Evolutionary conservation across 225 moss, liverwort and hornwort species (phyloP).

Genomic region (Straminergon stramineum): DNA sequence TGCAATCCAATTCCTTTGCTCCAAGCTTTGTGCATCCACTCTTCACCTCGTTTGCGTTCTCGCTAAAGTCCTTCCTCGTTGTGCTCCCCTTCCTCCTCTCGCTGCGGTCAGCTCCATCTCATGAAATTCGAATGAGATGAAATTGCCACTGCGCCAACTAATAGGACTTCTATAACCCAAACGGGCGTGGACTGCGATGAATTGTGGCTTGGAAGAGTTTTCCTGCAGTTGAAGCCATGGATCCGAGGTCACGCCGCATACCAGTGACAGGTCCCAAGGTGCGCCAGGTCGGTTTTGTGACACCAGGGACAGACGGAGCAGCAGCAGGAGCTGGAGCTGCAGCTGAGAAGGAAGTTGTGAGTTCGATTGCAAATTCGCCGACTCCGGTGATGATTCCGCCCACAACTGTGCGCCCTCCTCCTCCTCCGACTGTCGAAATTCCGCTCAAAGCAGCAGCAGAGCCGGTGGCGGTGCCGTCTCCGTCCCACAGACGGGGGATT

Average conservation of each 20-base stretch:
- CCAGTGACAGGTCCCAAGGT: constrained; percentile 70
- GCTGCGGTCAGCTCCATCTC: background rate
- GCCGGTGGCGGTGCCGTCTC: constrained; percentile 35
- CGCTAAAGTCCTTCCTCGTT: background rate
- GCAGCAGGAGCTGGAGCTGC: background rate
- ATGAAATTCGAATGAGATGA: background rate
- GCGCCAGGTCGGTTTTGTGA: constrained; percentile 85
- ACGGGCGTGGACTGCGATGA: background rate
- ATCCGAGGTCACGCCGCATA: constrained; percentile 21
- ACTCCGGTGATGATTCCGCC: constrained; percentile 58
- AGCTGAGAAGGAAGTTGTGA: background rate
- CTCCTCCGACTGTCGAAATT: constrained; percentile 6
- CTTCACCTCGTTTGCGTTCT: background rate
- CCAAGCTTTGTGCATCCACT: background rate
- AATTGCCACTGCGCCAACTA: background rate
- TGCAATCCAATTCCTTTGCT: background rate
- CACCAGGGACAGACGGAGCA: constrained; percentile 28
- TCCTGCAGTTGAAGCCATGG: constrained; percentile 31
- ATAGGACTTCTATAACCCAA: too few species aligned
- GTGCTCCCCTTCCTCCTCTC: background rate
- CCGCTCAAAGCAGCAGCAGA: constrained; percentile 7
- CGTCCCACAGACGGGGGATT: constrained; percentile 21
- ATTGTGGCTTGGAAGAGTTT: background rate
- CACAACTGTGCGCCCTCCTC: background rate
- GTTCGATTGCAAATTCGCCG: constrained; percentile 40